These are phyloP conservation scores for Davidsoniella australis DNA, from an alignment of 2,329 filamentous ascomycete genomes.

Conservation along the genomic window DNA sequence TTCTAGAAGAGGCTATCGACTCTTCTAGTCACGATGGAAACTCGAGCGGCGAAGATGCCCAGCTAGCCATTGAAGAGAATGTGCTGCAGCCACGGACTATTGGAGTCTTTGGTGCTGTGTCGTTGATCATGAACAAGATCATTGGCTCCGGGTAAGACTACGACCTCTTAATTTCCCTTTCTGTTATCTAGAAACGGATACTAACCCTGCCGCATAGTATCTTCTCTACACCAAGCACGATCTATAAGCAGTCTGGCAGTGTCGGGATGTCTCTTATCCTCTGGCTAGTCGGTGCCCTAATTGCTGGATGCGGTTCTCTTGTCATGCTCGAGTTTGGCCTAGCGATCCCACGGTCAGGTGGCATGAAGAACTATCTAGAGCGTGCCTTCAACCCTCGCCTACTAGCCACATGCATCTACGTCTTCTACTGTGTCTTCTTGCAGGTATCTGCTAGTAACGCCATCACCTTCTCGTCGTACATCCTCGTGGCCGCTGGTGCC, in stretches of 20 bases:
- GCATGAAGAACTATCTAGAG: constrained; percentile 51
- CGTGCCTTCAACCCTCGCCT: constrained; percentile 41
- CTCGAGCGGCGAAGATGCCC: background rate
- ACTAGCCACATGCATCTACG: constrained; percentile 40
- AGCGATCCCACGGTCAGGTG: constrained; percentile 43
- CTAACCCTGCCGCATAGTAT: constrained; percentile 18
- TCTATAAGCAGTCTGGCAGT: constrained; percentile 34
- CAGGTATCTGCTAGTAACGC: constrained; percentile 43
- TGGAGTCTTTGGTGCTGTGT: constrained; percentile 33
- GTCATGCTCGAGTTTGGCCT: constrained; percentile 48
- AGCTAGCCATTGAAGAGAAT: background rate
- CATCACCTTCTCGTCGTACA: constrained; percentile 39
- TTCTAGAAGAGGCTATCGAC: background rate
- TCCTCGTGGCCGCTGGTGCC: constrained; percentile 36
- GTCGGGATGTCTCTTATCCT: constrained; percentile 22
- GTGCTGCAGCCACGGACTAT: constrained; percentile 23
- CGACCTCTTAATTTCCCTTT: constrained; percentile 7
- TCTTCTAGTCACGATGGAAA: constrained; percentile 2
- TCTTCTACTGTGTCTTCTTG: constrained; percentile 42
- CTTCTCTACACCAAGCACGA: constrained; percentile 36
- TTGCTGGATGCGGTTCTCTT: constrained; percentile 40
- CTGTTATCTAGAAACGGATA: background rate
- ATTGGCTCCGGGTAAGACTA: constrained; percentile 37
- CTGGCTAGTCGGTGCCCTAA: constrained; percentile 23
- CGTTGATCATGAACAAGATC: constrained; percentile 42